phyloP scores from a whole-genome alignment of 1,284 basidiomycete species.

The Heterobasidion parviporum region DNA sequence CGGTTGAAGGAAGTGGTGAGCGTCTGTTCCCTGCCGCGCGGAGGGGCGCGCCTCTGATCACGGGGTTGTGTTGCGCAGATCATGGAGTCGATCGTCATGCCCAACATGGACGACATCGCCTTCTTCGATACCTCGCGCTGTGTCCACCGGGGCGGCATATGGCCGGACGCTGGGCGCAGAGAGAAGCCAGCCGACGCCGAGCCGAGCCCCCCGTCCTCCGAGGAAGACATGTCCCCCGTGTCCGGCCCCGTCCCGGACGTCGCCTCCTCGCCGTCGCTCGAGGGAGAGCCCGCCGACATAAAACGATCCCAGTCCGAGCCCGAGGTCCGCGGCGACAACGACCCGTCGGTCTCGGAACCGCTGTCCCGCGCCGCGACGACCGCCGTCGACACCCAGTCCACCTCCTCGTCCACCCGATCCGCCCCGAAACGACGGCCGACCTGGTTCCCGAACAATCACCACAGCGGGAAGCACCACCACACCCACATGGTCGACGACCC shows the following conservation, averaged over 20 bases:
- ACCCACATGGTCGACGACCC: slow-evolving; percentile 1
- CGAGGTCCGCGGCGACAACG: not conserved
- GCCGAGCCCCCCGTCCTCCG: slow-evolving; percentile 10
- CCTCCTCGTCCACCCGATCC: not conserved
- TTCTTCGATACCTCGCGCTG: slow-evolving; percentile 81
- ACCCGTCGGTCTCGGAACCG: not conserved
- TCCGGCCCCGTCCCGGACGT: slow-evolving; percentile 14
- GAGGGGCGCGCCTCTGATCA: too few relatives aligned
- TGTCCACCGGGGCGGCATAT: slow-evolving; percentile 81
- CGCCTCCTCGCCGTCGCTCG: slow-evolving; percentile 12
- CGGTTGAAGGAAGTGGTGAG: slow-evolving; percentile 80
- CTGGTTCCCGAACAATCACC: not conserved
- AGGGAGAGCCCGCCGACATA: slow-evolving; percentile 14
- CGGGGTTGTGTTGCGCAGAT: slow-evolving; percentile 44
- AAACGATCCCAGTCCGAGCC: slow-evolving; percentile 22
- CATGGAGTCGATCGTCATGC: slow-evolving; percentile 87
- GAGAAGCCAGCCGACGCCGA: slow-evolving; percentile 21
- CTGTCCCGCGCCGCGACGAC: not conserved
- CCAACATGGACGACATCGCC: slow-evolving; percentile 96
- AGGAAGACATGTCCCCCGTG: slow-evolving; percentile 12
- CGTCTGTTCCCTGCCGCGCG: not conserved
- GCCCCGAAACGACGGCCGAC: not conserved
- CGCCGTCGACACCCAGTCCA: not conserved
- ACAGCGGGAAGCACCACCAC: not conserved
- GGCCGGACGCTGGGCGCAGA: slow-evolving; percentile 65